Evolutionary conservation across 2,329 filamentous ascomycete species (phyloP).

Genomic region (Xylaria hypoxylon): DNA sequence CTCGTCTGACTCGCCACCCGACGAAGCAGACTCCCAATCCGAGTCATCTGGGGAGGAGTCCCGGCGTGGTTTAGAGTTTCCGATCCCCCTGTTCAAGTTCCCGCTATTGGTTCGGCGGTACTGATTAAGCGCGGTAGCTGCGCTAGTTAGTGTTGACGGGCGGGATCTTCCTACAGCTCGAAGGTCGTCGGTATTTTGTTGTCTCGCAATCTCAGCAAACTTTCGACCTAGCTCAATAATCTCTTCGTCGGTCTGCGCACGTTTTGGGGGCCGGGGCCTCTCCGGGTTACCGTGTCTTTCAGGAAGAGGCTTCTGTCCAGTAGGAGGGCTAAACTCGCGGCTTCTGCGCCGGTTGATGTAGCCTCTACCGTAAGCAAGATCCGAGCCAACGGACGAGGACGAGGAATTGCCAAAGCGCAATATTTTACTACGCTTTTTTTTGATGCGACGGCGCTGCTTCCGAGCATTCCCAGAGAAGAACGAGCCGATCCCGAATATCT

Average conservation of each 20-base stretch:
- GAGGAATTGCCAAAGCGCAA: constrained; percentile 72
- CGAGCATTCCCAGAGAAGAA: constrained; percentile 73
- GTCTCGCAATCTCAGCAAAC: constrained; percentile 64
- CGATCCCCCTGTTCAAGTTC: constrained; percentile 53
- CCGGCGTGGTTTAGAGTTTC: constrained; percentile 56
- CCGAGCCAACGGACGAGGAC: constrained; percentile 74
- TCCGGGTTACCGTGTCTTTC: constrained; percentile 38
- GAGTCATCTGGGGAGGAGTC: constrained; percentile 59
- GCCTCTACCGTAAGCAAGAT: constrained; percentile 75
- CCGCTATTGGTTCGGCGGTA: constrained; percentile 56
- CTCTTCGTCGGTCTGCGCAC: constrained; percentile 66
- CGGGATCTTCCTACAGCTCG: constrained; percentile 56
- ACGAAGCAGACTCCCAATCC: constrained; percentile 67
- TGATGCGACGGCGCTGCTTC: constrained; percentile 55
- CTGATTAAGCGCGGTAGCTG: constrained; percentile 56
- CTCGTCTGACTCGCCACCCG: constrained; percentile 61
- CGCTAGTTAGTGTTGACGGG: constrained; percentile 55
- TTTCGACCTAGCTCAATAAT: constrained; percentile 67
- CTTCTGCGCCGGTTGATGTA: constrained; percentile 60
- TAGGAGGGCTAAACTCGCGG: constrained; percentile 49
- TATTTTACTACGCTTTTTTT: constrained; percentile 62
- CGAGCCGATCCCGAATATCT: constrained; percentile 65
- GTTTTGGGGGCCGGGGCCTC: constrained; percentile 43
- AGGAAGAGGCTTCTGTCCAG: constrained; percentile 35
- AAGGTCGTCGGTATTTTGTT: constrained; percentile 63